A percentile compares a stretch with the other conserved stretches of the same genome.
Conservation (phyloP, 202 grass and related monocot species). For the Hordeum pubiflorum region DNA sequence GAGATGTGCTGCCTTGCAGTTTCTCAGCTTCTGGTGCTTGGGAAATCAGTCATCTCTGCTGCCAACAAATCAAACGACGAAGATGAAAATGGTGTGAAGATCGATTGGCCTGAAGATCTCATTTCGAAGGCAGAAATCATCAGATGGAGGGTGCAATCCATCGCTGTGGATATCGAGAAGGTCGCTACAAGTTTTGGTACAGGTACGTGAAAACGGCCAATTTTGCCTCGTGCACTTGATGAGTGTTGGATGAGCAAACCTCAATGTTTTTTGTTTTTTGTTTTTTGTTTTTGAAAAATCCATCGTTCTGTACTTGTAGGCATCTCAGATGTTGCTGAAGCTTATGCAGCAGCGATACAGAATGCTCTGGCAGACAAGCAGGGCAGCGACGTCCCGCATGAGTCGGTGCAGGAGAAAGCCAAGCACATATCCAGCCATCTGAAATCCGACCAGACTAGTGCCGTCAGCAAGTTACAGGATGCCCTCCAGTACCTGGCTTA, state of each 20-base stretch:
- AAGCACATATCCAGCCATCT: conserved; percentile 62
- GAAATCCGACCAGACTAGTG: conserved; percentile 51
- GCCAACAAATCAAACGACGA: conserved; percentile 59
- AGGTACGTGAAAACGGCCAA: conserved; percentile 31
- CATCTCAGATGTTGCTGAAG: conserved; percentile 82
- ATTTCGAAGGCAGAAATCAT: conserved; percentile 86
- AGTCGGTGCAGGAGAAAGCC: conserved; percentile 61
- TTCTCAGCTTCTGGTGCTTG: conserved; percentile 77
- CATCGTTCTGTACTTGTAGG: conserved; percentile 37
- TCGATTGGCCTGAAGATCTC: conserved; percentile 89
- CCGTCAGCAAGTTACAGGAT: conserved; percentile 74
- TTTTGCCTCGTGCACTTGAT: background rate
- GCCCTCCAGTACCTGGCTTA: conserved; percentile 73
- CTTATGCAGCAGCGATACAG: conserved; percentile 50
- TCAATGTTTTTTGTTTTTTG: background rate
- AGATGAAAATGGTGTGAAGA: conserved; percentile 60
- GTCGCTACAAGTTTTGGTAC: conserved; percentile 75
- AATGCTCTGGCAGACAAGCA: conserved; percentile 41
- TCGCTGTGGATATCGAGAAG: conserved; percentile 61
- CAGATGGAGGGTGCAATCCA: conserved; percentile 66
- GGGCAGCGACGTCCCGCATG: conserved; percentile 14
- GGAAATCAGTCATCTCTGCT: conserved; percentile 77
- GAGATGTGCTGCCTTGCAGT: conserved; percentile 90
- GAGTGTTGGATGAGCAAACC: background rate
- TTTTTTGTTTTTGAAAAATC: background rate